These are phyloP conservation scores for Mayamaea pseudoterrestris DNA, from an alignment of 108 stramenopile species.

Conservation along the genomic window DNA sequence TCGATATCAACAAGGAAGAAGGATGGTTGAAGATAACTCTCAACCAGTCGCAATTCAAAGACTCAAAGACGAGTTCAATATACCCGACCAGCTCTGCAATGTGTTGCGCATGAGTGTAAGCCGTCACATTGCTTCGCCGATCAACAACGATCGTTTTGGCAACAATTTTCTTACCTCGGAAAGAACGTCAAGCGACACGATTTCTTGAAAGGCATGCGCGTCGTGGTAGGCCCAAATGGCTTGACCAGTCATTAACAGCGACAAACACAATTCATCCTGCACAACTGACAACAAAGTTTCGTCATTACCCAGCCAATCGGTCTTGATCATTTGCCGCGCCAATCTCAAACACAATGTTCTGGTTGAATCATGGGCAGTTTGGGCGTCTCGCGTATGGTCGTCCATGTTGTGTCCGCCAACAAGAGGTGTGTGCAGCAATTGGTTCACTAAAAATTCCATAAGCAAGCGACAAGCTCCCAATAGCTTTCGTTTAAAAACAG, in stretches of 20 bases:
- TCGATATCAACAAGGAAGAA: too few relatives aligned
- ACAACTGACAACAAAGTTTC: slow-evolving; percentile 32
- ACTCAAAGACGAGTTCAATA: too few relatives aligned
- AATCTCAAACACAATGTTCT: slow-evolving; percentile 61
- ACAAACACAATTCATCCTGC: slow-evolving; percentile 76
- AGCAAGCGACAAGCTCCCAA: slow-evolving; percentile 11
- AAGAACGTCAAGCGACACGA: slow-evolving; percentile 55
- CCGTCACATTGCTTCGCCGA: too few relatives aligned
- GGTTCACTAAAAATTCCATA: slow-evolving; percentile 68
- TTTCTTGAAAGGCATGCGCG: slow-evolving; percentile 22
- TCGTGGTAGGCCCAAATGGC: slow-evolving; percentile 67
- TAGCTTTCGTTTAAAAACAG: slow-evolving; percentile 29
- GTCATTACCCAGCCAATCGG: slow-evolving; percentile 27
- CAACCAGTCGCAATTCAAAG: too few relatives aligned
- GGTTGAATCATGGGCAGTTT: slow-evolving; percentile 47
- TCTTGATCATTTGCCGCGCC: slow-evolving; percentile 36
- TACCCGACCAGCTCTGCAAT: too few relatives aligned
- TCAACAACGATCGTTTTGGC: too few relatives aligned
- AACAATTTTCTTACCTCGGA: too few relatives aligned
- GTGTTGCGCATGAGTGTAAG: too few relatives aligned
- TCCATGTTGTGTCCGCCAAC: slow-evolving; percentile 28
- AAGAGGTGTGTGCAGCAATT: slow-evolving; percentile 46
- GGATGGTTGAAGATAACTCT: too few relatives aligned
- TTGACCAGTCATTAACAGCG: slow-evolving; percentile 70
- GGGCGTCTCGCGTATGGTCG: slow-evolving; percentile 33